Base-by-base conservation (phyloP, 768 basidiomycete genomes). In the Lentinus brumalis region DNA sequence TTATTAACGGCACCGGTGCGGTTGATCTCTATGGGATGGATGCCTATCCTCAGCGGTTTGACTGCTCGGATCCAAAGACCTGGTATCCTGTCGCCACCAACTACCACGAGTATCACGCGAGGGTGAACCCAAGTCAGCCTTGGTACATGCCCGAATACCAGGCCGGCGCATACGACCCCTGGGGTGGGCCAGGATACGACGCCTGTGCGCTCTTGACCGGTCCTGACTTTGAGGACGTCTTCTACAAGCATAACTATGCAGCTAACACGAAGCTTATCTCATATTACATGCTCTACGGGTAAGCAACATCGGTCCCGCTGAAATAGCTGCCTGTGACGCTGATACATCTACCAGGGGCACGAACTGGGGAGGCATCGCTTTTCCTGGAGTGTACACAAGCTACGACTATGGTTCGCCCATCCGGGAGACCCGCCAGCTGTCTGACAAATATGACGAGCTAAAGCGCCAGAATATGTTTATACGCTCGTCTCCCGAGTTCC, bases 201-300 rank as follows among this genome's bases (percentile, higher is more conserved):
- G 76, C 81, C 4, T 93, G 91, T 69, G 79, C 82, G 30, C 73
- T 77, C 1, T 75, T 93, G 62, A 92, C 90, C 11, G 89, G 89
- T 3, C 76, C 87, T 1, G 79, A 87, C 67, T 93, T 92, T 73
- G 81, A 86, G 73, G 87, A 85, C 44, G 93, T 94, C 6, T 94
- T 92, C 73, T 85, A 94, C 66, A 80, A 85, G 59, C 78, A 89
- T 54, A 78, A 91, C 47, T 92, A 88, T 88, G 91, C 92, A 10
- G 81, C 83, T 51, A 94, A 93, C 72, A 89, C 85, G 1, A 94
- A 93, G 68, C 67, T 94, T 47, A 85, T 93, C 60, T 92, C 84
- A 67, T 91, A 89, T 62, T 94, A 94, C 73, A 94, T 94, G 93
- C 65, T 92, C 56, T 92, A 86, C 66, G 91, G 88, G 88, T 88